These are phyloP conservation scores for Gardenia jasminoides DNA, from an alignment of 257 asterid genomes.

Conservation along the genomic window DNA sequence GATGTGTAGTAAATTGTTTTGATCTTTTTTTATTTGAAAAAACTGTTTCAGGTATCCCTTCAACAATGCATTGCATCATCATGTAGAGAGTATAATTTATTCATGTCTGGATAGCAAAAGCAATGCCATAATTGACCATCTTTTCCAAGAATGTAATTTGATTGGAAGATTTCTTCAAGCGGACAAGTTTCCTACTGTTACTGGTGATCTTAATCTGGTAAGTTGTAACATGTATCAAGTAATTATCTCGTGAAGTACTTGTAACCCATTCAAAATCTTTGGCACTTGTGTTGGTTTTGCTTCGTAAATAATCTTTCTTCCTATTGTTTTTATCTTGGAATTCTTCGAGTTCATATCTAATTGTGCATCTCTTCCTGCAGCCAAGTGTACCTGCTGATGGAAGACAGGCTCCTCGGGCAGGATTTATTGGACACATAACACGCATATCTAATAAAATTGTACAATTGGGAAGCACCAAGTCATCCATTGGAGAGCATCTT, in stretches of 20 bases:
- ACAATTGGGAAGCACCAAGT: slow-evolving; percentile 58
- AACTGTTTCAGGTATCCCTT: slow-evolving; percentile 65
- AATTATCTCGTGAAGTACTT: not conserved
- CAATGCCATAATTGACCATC: slow-evolving; percentile 57
- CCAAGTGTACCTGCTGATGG: slow-evolving; percentile 71
- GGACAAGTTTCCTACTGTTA: slow-evolving; percentile 56
- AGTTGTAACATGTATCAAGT: slow-evolving; percentile 9
- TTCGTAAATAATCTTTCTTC: not conserved
- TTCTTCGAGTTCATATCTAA: slow-evolving; percentile 12
- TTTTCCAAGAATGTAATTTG: slow-evolving; percentile 68
- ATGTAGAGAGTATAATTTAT: slow-evolving; percentile 84
- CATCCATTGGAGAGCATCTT: slow-evolving; percentile 54
- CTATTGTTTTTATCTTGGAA: not conserved
- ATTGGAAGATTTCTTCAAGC: slow-evolving; percentile 68
- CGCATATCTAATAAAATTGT: slow-evolving; percentile 76
- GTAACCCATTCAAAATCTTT: not conserved
- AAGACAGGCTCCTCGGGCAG: slow-evolving; percentile 67
- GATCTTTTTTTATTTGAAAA: not conserved
- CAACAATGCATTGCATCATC: slow-evolving; percentile 95
- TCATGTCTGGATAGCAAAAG: slow-evolving; percentile 86
- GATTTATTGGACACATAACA: slow-evolving; percentile 83
- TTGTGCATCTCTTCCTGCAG: slow-evolving; percentile 46
- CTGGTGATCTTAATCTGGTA: slow-evolving; percentile 62
- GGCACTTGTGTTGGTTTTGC: not conserved
- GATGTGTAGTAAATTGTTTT: not conserved